phyloP scores from a whole-genome alignment of 2,329 filamentous ascomycete genomes.

The Cyphellophora attinorum region DNA sequence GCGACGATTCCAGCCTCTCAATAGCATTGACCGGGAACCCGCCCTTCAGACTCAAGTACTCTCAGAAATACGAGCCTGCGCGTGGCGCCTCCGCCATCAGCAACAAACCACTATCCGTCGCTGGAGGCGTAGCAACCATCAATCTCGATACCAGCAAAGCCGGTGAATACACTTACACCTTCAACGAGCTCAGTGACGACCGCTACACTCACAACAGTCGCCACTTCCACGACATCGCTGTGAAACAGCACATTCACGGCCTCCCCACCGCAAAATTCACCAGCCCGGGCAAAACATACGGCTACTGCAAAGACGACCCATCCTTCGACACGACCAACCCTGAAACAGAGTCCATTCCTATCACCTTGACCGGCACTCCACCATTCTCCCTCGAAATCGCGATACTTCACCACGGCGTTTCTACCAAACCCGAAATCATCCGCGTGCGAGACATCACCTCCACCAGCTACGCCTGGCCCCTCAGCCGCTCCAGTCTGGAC shows the following conservation, averaged over 20 bases:
- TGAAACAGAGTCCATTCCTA: constrained; percentile 77
- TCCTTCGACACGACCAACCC: constrained; percentile 42
- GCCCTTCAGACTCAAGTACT: constrained; percentile 76
- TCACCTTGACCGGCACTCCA: constrained; percentile 70
- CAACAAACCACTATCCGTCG: constrained; percentile 62
- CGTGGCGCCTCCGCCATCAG: constrained; percentile 56
- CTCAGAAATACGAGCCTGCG: constrained; percentile 62
- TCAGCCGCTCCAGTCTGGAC: constrained; percentile 75
- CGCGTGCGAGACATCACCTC: constrained; percentile 69
- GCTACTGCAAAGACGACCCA: constrained; percentile 67
- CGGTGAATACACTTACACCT: constrained; percentile 77
- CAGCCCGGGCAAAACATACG: constrained; percentile 85
- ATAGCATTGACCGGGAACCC: constrained; percentile 69
- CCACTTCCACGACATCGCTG: constrained; percentile 54
- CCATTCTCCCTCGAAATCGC: constrained; percentile 88
- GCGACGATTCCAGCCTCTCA: constrained; percentile 83
- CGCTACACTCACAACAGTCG: constrained; percentile 69
- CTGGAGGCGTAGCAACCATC: constrained; percentile 65
- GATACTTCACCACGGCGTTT: constrained; percentile 75
- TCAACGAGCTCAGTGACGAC: constrained; percentile 71
- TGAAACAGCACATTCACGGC: constrained; percentile 77
- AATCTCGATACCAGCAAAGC: constrained; percentile 77
- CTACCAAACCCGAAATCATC: constrained; percentile 68
- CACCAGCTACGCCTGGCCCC: constrained; percentile 66
- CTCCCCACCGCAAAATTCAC: constrained; percentile 73